Evolutionary conservation across 331 rosid species (phyloP), one percentile per base, ranked within the genome.

Genomic region (Phaseolus coccineus): DNA sequence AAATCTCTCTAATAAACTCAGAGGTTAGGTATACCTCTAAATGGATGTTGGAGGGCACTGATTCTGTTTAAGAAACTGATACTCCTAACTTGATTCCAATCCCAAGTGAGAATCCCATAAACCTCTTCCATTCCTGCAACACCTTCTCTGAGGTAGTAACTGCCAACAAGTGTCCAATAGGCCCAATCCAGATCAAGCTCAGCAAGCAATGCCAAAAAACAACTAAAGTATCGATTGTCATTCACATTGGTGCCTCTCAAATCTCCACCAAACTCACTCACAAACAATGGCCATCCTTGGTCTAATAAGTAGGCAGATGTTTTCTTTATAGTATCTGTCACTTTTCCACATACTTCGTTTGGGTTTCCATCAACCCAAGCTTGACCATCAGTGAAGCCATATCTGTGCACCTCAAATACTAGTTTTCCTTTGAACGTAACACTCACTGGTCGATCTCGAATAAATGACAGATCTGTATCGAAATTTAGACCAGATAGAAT

Each of bases 161-260:
- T 93, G 3, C 97, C 99, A 27, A 78, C 96, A 12, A 95, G 85
- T 15, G 99, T 77, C 99, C 99, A 93, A 2, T 85, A 31, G 22
- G 99, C 91, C 91, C 88, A 95, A 71, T 95, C 99, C 50, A 90
- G 73, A 59, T 95, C 99, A 76, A 87, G 87, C 6, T 90, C 93
- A 66, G 96, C 99, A 0, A 88, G 88, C 58, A 80, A 19, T 16
- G 87, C 87, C 64, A 88, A 0, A 75, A 93, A 89, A 76, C 98
- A 95, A 39, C 72, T 83, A n/a, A 95, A 73, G 76, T 89, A 95
- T 74, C 97, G 82, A 15, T 95, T 87, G 57, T 95, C 99, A 39
- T 93, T 95, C 24, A 88, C 83, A 30, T 89, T 93, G 53, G 88
- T 88, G 8, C 99, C 98, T 81, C 96, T 87, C 50, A 84, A 83